Base-by-base conservation (phyloP, 805 yeast genomes). In the Candida pseudofarinosa region DNA sequence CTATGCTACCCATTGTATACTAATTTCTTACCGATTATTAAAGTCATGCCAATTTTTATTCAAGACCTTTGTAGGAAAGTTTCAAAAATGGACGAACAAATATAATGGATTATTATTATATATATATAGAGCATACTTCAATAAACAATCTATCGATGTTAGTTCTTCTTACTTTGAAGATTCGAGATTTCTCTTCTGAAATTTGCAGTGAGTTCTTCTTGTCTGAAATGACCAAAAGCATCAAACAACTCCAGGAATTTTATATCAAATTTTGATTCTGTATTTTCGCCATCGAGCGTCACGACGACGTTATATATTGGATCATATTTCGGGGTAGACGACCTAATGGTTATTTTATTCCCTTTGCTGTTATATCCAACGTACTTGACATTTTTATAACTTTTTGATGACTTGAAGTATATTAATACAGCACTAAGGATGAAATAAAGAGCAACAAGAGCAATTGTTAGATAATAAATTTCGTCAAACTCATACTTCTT, bases 1-100 rank as follows among this genome's bases (percentile, higher is more conserved):
- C 53, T 75, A 40, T 60, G 71, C 38, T 65, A 53, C 38, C 82
- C 83, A 1, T 52, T 75, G 7, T 78, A 78, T 53, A 71, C 76
- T 3, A 60, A 71, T 30, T 56, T 73, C 19, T 53, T 77, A 16
- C 79, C 80, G 0, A 35, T 63, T 0, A 54, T 77, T 32, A 65
- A 70, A 44, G 49, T 56, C 2, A 43, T 76, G 37, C 83, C 83
- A 0, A 56, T 58, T 47, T 40, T 51, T 19, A 13, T 73, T 10
- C 76, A 71, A 45, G 56, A 58, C 12, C 46, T 55, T 16, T 63
- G 67, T 40, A 52, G 76, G 15, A 50, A 59, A 59, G 54, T 62
- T 23, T 59, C 72, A 4, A 57, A 59, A 14, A 68, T 70, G 66
- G 76, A 70, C 46, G 54, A 58, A 4, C 65, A 67, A 42, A 56